phyloP scores from a whole-genome alignment of 2,329 filamentous ascomycete genomes.

The Periconia macrospinosa region DNA sequence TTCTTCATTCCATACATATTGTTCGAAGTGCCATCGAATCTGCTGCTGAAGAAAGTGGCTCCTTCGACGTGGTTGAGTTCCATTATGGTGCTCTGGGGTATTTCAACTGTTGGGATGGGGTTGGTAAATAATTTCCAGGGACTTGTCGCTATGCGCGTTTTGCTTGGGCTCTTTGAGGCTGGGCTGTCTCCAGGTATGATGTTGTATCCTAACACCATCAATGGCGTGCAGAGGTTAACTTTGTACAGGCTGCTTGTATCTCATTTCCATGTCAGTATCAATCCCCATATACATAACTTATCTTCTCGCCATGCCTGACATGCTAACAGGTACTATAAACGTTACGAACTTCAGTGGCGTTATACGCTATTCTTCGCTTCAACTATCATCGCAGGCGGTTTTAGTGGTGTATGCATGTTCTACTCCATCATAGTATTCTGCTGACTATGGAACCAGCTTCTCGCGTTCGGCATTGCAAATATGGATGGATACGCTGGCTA shows the following conservation, averaged over 20 bases:
- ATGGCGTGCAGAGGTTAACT: neutral
- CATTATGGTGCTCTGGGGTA: constrained; percentile 45
- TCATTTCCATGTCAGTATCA: constrained; percentile 28
- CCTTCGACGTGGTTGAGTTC: constrained; percentile 44
- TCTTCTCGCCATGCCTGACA: neutral
- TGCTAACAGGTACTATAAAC: constrained; percentile 43
- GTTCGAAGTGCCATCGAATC: constrained; percentile 41
- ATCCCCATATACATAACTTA: neutral
- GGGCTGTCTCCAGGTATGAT: constrained; percentile 28
- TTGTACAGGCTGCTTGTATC: constrained; percentile 29
- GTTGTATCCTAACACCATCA: neutral
- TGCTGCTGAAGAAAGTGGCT: constrained; percentile 43
- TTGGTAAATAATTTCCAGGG: constrained; percentile 51
- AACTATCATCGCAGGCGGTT: constrained; percentile 45
- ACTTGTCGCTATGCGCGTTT: constrained; percentile 50
- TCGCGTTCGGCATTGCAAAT: constrained; percentile 58
- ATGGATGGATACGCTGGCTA: constrained; percentile 57
- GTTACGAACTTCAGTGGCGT: constrained; percentile 47
- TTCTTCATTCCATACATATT: constrained; percentile 45
- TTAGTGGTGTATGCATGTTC: constrained; percentile 37
- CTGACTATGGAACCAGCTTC: constrained; percentile 22
- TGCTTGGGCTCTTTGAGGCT: constrained; percentile 43
- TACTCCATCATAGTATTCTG: neutral
- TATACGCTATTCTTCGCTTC: constrained; percentile 47
- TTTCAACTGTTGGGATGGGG: constrained; percentile 49